phyloP scores from a whole-genome alignment of 345 rosid species.

The Salix purpurea region DNA sequence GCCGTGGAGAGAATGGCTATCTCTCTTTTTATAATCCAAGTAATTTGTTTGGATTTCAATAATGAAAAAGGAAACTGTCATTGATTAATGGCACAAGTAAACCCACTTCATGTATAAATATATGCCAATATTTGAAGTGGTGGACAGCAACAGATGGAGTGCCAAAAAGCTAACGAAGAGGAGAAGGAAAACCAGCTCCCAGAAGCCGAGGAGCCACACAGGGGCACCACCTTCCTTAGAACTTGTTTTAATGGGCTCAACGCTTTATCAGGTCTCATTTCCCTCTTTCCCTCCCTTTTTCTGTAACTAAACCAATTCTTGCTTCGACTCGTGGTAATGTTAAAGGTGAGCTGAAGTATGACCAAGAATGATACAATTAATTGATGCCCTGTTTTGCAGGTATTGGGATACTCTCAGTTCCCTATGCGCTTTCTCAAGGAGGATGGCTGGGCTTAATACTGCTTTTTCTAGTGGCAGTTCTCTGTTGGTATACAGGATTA shows the following conservation, averaged over 20 bases:
- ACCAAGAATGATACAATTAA: not conserved
- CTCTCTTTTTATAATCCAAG: slow-evolving; percentile 22
- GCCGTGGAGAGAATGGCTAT: slow-evolving; percentile 19
- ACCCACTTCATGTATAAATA: not conserved
- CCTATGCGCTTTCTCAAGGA: slow-evolving; percentile 61
- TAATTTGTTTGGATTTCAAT: not conserved
- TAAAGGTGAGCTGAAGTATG: not conserved
- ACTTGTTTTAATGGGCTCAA: slow-evolving; percentile 75
- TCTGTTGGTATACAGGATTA: slow-evolving; percentile 61
- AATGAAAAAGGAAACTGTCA: not conserved
- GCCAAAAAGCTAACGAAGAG: slow-evolving; percentile 16
- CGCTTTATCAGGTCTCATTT: slow-evolving; percentile 45
- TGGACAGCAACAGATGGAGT: slow-evolving; percentile 11
- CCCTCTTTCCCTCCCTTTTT: not conserved
- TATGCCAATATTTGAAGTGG: not conserved
- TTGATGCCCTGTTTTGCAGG: slow-evolving; percentile 29
- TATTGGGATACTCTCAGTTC: slow-evolving; percentile 58
- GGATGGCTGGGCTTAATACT: slow-evolving; percentile 57
- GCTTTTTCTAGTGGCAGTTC: slow-evolving; percentile 44
- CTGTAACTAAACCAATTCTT: not conserved
- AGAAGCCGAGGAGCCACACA: slow-evolving; percentile 17
- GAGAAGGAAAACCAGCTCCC: slow-evolving; percentile 39
- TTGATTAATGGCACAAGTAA: not conserved
- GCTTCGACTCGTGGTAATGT: not conserved
- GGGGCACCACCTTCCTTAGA: slow-evolving; percentile 51